Evolutionary conservation across 1,284 basidiomycete species (phyloP).

Genomic region (Microbotryum scabiosae): DNA sequence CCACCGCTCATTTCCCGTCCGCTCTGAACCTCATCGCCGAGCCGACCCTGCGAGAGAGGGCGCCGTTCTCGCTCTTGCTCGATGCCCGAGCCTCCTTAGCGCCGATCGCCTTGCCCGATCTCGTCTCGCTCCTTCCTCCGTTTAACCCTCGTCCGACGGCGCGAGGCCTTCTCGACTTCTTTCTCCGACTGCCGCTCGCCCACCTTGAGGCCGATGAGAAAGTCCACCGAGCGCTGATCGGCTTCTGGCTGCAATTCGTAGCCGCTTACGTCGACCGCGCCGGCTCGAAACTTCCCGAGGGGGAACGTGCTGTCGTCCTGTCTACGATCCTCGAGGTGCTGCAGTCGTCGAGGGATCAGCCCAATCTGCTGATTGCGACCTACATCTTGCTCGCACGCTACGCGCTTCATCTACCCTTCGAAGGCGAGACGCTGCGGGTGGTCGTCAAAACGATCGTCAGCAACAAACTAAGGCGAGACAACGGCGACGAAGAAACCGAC

Average conservation of each 20-base stretch:
- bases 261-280: constrained; percentile 64
- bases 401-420: constrained; percentile 55
- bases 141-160: constrained; percentile 49
- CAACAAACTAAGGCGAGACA: constrained; percentile 37
- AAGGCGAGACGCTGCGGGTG: constrained; percentile 50
- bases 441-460: constrained; percentile 52
- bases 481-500: constrained; percentile 39
- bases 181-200: constrained; percentile 27
- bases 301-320: constrained; percentile 38
- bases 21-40: constrained; percentile 17
- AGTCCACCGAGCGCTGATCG: constrained; percentile 63
- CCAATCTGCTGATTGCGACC: constrained; percentile 44
- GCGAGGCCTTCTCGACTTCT: constrained; percentile 18
- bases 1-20: constrained; percentile 72
- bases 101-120: constrained; percentile 56
- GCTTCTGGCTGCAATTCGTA: constrained; percentile 73
- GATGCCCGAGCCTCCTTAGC: constrained; percentile 67
- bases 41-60: constrained; percentile 38
- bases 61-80: constrained; percentile 43
- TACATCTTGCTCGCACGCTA: constrained; percentile 61
- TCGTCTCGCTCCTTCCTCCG: constrained; percentile 54
- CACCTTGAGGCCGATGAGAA: constrained; percentile 27
- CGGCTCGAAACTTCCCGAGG: constrained; percentile 23
- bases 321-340: constrained; percentile 37
- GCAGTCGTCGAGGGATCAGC: constrained; percentile 13